Percentiles rank a stretch among this genome's conserved stretches.
phyloP scores from a whole-genome alignment of 2,329 filamentous ascomycete species.

The Hymenoscyphus salicellus region DNA sequence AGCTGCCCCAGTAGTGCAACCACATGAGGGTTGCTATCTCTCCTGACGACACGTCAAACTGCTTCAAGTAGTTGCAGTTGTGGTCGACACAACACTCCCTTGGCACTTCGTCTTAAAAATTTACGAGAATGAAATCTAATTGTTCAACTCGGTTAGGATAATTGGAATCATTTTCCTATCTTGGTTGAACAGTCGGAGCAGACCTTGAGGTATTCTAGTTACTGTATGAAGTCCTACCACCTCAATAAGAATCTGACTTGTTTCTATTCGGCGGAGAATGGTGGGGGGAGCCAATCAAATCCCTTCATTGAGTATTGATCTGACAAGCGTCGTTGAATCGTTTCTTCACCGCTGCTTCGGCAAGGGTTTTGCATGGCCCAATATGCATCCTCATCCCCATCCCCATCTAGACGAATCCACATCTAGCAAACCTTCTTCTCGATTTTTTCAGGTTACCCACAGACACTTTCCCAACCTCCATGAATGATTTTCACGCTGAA shows the following conservation, averaged over 20 bases:
- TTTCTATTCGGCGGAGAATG: not conserved
- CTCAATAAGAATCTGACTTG: constrained; percentile 3
- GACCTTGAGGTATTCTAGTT: no score
- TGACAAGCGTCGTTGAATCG: not conserved
- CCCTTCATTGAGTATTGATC: not conserved
- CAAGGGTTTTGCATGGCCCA: not conserved
- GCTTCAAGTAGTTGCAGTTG: no score
- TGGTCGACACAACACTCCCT: no score
- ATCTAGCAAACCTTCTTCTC: not conserved
- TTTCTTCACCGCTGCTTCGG: constrained; percentile 6
- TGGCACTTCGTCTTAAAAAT: no score
- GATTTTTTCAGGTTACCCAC: not conserved
- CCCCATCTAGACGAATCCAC: not conserved
- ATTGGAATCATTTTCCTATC: no score
- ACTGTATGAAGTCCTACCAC: no score
- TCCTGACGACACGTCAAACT: not conserved
- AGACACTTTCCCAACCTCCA: not conserved
- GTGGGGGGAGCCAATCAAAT: not conserved
- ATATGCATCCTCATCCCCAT: not conserved
- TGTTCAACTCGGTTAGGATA: no score
- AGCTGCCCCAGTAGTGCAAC: no score
- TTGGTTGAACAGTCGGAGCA: no score
- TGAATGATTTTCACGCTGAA: not conserved
- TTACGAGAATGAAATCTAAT: no score
- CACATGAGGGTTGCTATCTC: not conserved